phyloP scores from a whole-genome alignment of 2,329 filamentous ascomycete species.

The Emmonsiellopsis sp. region DNA sequence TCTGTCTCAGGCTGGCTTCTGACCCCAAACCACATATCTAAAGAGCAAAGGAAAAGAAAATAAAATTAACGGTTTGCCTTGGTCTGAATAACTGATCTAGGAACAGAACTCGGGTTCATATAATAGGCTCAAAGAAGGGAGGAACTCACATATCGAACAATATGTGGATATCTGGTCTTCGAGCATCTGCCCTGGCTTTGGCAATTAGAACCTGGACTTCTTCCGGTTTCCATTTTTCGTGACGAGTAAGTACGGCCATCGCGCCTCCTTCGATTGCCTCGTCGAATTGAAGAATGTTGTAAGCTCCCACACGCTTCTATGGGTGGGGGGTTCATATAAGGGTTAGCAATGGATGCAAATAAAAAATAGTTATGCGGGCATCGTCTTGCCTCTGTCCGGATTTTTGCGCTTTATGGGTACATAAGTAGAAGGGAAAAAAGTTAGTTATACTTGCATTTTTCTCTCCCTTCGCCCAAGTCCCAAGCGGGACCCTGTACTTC shows the following conservation, averaged over 20 bases:
- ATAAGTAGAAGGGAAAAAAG: not conserved
- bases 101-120: no score
- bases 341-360: not conserved
- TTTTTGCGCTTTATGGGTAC: not conserved
- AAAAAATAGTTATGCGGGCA: not conserved
- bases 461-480: constrained; percentile 17
- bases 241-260: constrained; percentile 18
- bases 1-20: no score
- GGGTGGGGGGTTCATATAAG: no score
- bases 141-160: constrained; percentile 17
- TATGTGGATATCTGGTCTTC: constrained; percentile 20
- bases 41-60: not conserved
- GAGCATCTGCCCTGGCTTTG: constrained; percentile 22
- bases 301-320: constrained; percentile 17
- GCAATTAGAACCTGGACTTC: constrained; percentile 21
- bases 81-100: not conserved
- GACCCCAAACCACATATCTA: no score
- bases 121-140: not conserved
- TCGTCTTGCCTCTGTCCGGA: no score
- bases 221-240: constrained; percentile 16
- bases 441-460: constrained; percentile 8
- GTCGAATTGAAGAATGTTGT: constrained; percentile 17
- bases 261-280: constrained; percentile 19
- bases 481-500: constrained; percentile 15
- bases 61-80: no score